Conservation (phyloP, 768 basidiomycete genomes). For the Paxillus ammoniavirescens region DNA sequence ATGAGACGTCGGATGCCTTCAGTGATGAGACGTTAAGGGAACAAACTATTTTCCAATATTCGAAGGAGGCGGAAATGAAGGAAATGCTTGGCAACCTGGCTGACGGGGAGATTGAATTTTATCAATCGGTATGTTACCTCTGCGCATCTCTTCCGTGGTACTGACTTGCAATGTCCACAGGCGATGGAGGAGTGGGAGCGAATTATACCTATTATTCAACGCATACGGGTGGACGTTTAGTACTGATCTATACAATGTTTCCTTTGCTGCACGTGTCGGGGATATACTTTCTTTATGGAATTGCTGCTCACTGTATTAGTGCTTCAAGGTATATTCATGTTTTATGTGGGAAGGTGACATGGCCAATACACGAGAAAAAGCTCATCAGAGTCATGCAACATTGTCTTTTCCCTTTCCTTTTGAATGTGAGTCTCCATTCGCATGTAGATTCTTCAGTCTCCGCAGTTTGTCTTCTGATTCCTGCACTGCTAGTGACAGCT, state of each 20-base stretch:
- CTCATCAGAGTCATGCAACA: not conserved
- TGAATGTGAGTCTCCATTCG: constrained; percentile 2
- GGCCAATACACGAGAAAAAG: not conserved
- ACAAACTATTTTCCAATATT: constrained; percentile 84
- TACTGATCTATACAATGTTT: constrained; percentile 18
- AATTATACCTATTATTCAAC: constrained; percentile 90
- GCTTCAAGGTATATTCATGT: constrained; percentile 1
- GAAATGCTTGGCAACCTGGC: constrained; percentile 87
- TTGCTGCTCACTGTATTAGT: constrained; percentile 6
- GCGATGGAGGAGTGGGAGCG: constrained; percentile 98
- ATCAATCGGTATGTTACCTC: constrained; percentile 65
- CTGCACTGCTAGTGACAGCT: constrained; percentile 78
- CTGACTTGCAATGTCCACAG: constrained; percentile 35
- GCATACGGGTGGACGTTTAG: constrained; percentile 90
- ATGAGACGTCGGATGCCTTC: constrained; percentile 95
- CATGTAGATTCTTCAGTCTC: constrained; percentile 6
- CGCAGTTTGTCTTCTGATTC: constrained; percentile 72
- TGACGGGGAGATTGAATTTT: constrained; percentile 94
- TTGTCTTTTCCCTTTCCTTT: constrained; percentile 12
- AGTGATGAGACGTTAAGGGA: constrained; percentile 93
- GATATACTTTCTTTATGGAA: constrained; percentile 10
- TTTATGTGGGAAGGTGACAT: not conserved
- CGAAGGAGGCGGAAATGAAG: constrained; percentile 96
- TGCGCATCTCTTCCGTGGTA: constrained; percentile 1
- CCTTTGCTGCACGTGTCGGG: constrained; percentile 11